A percentile compares a stretch with the other conserved stretches of the same genome.
Evolutionary conservation across 768 basidiomycete genomes (phyloP).

Genomic region (Dacryopinax spathularia): DNA sequence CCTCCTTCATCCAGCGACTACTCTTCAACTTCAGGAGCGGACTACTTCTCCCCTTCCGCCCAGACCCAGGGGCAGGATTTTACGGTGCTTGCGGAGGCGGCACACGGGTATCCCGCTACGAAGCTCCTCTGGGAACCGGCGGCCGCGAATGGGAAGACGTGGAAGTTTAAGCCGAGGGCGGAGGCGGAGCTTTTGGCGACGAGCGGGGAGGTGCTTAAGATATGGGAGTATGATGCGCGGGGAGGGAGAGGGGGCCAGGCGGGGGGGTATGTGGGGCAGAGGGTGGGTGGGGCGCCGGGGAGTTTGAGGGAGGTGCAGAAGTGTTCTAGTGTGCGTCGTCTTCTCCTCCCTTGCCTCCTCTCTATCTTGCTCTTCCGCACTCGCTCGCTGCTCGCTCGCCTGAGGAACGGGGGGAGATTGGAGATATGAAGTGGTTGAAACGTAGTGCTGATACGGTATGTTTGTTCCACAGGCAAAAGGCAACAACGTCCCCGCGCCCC

Average conservation of each 20-base stretch:
- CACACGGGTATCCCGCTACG: slow-evolving; percentile 87
- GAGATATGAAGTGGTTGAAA: neutral
- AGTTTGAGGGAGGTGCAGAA: slow-evolving; percentile 8
- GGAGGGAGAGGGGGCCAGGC: slow-evolving; percentile 10
- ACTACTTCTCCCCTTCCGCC: slow-evolving; percentile 32
- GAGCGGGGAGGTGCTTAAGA: slow-evolving; percentile 80
- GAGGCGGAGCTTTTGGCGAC: slow-evolving; percentile 77
- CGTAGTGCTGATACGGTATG: neutral
- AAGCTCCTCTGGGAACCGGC: slow-evolving; percentile 87
- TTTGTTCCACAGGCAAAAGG: slow-evolving; percentile 58
- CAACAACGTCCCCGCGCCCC: slow-evolving; percentile 65
- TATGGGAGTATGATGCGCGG: slow-evolving; percentile 74
- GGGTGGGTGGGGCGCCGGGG: slow-evolving; percentile 11
- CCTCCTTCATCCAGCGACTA: too few species aligned
- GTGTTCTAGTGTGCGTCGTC: slow-evolving; percentile 39
- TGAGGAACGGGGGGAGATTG: neutral
- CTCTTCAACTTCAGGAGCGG: slow-evolving; percentile 19
- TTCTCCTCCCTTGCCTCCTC: slow-evolving; percentile 2
- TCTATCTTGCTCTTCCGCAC: slow-evolving; percentile 6
- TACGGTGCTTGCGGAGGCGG: slow-evolving; percentile 64
- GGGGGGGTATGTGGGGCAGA: slow-evolving; percentile 16
- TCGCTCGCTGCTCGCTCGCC: neutral
- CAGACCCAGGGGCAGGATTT: slow-evolving; percentile 54
- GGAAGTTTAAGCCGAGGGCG: slow-evolving; percentile 48
- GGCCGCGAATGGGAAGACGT: slow-evolving; percentile 43